Percentiles rank a stretch among this genome's conserved stretches.
phyloP scores from a whole-genome alignment of 805 yeast species.

The Yarrowia phangngaensis region DNA sequence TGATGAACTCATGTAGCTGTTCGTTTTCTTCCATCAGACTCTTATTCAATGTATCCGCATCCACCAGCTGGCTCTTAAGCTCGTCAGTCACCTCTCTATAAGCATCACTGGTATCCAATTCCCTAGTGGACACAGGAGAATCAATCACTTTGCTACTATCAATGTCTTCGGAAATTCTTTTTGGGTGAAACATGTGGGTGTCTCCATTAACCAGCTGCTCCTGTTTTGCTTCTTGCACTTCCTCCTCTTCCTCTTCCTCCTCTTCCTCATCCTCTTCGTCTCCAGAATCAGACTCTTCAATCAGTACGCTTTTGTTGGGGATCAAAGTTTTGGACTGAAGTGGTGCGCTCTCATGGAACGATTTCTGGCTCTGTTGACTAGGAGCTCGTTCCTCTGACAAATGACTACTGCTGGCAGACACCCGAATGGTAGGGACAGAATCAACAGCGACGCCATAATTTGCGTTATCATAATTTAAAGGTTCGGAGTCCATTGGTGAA shows the following conservation, averaged over 20 bases:
- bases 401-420: constrained; percentile 5
- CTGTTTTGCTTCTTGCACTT: constrained; percentile 27
- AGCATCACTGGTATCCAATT: not conserved
- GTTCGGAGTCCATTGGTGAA: constrained; percentile 1
- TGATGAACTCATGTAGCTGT: constrained; percentile 36
- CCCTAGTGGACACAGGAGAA: constrained; percentile 7
- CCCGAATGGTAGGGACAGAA: constrained; percentile 1
- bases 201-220: constrained; percentile 16
- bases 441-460: constrained; percentile 8
- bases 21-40: constrained; percentile 35
- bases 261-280: constrained; percentile 44
- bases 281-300: constrained; percentile 87
- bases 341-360: constrained; percentile 31
- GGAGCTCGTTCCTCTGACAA: constrained; percentile 18
- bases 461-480: not conserved
- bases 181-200: constrained; percentile 16
- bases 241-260: constrained; percentile 25
- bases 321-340: constrained; percentile 61
- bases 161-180: constrained; percentile 9
- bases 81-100: constrained; percentile 8
- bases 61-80: constrained; percentile 34
- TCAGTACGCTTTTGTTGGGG: constrained; percentile 79
- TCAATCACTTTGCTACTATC: constrained; percentile 10
- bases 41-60: constrained; percentile 34
- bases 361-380: constrained; percentile 10